Evolutionary conservation across 352 stramenopile genomes (phyloP), one percentile per base, ranked within the genome.

Genomic region (Pythium insidiosum): DNA sequence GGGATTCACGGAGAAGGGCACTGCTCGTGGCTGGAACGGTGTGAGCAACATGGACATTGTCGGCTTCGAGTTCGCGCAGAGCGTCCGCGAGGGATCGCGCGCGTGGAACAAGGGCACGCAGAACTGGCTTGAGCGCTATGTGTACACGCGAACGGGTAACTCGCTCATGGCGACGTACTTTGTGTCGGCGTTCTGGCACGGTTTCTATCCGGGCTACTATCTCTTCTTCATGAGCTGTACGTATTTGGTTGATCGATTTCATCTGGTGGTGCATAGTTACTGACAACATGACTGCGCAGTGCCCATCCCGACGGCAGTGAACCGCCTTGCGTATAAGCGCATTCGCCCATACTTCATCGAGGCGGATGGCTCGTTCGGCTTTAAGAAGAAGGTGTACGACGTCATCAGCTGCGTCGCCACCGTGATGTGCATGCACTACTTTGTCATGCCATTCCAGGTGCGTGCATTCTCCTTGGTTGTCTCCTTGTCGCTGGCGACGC

Each of bases 141-240:
- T 98, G 15, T 99, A 99, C 74, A 88, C 92, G n/a, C 88, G 95
- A 34, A 97, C 89, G 2, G 72, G 72, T 50, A 96, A 96, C 60
- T 97, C 79, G 43, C 59, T 98, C 6, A 43, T 95, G 21, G 87
- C 84, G 9, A 97, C 94, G 18, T 99, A 98, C 70, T 83, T 86
- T 6, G 76, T 97, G 31, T 97, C 88, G 28, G 95, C 94, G 0
- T 82, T 98, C 41, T 99, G 96, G 96, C 96, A 99, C 66, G 96
- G 96, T n/a, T 98, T 99, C 53, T 99, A 99, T 61, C 94, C 94
- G 9, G 95, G 94, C 12, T 99, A 98, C 73, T 98, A 98, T 66
- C 56, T 97, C 10, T 97, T 97, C 63, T 98, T 98, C 71, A 44
- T 96, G 24, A 71, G 37, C 23, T 47, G 65, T 75, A 68, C 37